Evolutionary conservation across 345 rosid genomes (phyloP), one percentile per base, ranked within the genome.

Genomic region (Rhodomyrtus tomentosa): DNA sequence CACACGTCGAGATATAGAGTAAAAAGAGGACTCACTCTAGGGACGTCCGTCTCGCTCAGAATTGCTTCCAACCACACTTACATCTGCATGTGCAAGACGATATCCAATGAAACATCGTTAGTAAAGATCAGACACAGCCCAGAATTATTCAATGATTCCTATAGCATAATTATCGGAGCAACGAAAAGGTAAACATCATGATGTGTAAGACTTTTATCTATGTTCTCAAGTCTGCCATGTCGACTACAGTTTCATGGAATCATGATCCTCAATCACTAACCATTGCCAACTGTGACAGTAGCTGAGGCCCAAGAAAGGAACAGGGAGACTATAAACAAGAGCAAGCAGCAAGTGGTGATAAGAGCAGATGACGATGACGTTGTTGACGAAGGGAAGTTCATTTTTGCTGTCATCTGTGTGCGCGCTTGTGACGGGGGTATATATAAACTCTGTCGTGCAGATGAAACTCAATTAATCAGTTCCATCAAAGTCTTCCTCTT

Each of bases 241-340:
- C 10, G 2, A 55, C 27, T 24, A 10, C 27, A 55, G 5, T 55
- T 55, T 24, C 59, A 24, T 24, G 59, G 59, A 55, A 55, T 55
- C 59, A 24, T 10, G 27, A 24, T 55, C 4, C 11, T 9, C 27
- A 55, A 55, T 25, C 62, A 25, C 62, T 56, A 25, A 5, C 62
- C 2, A 15, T 4, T 7, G 14, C 3, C 3, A 18, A 7, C 9
- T n/a, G n/a, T n/a, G n/a, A n/a, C n/a, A n/a, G n/a, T n/a, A 1
- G n/a, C n/a, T n/a, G n/a, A n/a, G n/a, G n/a, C n/a, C n/a, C n/a
- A n/a, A n/a, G n/a, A n/a, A n/a, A n/a, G n/a, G n/a, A n/a, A n/a
- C n/a, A n/a, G n/a, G n/a, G n/a, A n/a, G n/a, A n/a, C n/a, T n/a
- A n/a, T n/a, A n/a, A n/a, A n/a, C n/a, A n/a, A n/a, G n/a, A n/a